Evolutionary conservation across 2,329 filamentous ascomycete genomes (phyloP).

Genomic region (Penicillium nordicum): DNA sequence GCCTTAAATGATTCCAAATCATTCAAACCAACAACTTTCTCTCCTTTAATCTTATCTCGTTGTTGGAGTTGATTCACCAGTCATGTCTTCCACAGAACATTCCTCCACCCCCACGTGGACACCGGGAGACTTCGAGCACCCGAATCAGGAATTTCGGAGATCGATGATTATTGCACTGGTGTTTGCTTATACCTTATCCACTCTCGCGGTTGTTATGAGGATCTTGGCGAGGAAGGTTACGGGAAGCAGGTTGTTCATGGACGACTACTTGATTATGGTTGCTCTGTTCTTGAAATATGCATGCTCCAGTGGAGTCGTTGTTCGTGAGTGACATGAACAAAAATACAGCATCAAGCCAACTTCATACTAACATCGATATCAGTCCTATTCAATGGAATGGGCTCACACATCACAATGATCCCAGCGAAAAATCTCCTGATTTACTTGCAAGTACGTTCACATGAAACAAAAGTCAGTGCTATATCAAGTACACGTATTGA

Average conservation of each 20-base stretch:
- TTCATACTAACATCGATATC: not conserved
- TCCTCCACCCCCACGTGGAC: constrained; percentile 15
- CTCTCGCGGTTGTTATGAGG: constrained; percentile 26
- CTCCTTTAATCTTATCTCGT: constrained; percentile 5
- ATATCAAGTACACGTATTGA: not conserved
- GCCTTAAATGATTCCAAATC: constrained; percentile 28
- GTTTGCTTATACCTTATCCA: constrained; percentile 27
- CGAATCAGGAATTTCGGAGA: constrained; percentile 22
- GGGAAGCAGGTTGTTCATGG: constrained; percentile 25
- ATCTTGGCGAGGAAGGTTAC: constrained; percentile 26
- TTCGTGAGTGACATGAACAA: constrained; percentile 17
- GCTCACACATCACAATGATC: constrained; percentile 28
- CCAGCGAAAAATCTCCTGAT: constrained; percentile 22
- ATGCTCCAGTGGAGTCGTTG: constrained; percentile 27
- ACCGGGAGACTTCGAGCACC: constrained; percentile 26
- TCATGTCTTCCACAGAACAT: constrained; percentile 20
- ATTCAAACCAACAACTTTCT: constrained; percentile 12
- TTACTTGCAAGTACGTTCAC: constrained; percentile 24
- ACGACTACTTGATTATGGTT: constrained; percentile 31
- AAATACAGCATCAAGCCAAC: not conserved
- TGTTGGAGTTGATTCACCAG: not conserved
- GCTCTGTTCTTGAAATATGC: constrained; percentile 32
- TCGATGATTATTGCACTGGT: constrained; percentile 25
- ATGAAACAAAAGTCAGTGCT: too few relatives aligned
- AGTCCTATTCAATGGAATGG: constrained; percentile 30